Conservation (phyloP, 495 filamentous ascomycete species). For the Daldinia vernicosa region DNA sequence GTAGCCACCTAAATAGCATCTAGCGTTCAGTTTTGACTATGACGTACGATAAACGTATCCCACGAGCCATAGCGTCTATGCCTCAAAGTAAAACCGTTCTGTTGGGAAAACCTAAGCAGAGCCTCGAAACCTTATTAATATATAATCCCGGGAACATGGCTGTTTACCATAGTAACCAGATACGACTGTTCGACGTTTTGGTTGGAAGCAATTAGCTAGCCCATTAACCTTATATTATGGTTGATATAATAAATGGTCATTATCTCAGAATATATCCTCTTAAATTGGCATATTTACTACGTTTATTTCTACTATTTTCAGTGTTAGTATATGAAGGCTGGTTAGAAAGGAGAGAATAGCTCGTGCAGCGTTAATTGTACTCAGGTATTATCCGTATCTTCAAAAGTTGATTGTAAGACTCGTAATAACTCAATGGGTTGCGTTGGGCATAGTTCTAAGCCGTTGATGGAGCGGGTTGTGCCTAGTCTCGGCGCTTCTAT, state of each 20-base stretch:
- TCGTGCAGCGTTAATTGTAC: background rate
- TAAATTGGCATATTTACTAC: background rate
- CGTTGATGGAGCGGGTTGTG: no score
- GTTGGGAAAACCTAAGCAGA: background rate
- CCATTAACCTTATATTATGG: constrained; percentile 1
- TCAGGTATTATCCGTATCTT: background rate
- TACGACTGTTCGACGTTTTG: background rate
- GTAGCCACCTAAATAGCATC: constrained; percentile 11
- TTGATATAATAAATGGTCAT: background rate
- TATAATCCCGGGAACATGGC: background rate
- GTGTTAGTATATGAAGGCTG: background rate
- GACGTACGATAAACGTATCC: constrained; percentile 1
- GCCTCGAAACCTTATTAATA: constrained; percentile 1
- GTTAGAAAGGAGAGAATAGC: background rate
- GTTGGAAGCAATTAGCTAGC: constrained; percentile 1
- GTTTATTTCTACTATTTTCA: background rate
- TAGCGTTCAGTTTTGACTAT: constrained; percentile 12
- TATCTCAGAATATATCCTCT: background rate
- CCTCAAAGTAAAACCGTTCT: background rate
- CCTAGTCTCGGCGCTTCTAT: no score
- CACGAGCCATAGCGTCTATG: background rate
- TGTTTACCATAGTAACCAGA: background rate
- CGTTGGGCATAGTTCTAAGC: background rate
- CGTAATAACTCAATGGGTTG: background rate
- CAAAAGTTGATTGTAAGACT: background rate